Conservation (phyloP, 352 stramenopile genomes). For the Globisporangium polare region DNA sequence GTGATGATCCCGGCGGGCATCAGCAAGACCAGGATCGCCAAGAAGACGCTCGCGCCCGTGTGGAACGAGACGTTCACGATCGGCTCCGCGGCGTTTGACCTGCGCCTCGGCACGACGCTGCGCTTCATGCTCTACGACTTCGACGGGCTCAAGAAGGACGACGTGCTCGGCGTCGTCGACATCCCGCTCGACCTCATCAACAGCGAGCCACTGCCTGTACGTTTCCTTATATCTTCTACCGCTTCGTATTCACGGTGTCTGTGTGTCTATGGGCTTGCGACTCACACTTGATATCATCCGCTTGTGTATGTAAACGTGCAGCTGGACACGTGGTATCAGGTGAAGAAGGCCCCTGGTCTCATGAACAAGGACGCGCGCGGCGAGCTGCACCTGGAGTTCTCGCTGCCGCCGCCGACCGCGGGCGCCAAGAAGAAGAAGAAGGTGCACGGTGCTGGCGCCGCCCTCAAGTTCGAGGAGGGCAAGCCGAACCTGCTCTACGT, state of each 20-base stretch:
- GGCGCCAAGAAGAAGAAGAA: constrained; percentile 7
- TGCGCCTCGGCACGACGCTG: constrained; percentile 58
- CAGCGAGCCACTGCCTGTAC: constrained; percentile 19
- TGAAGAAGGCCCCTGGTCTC: constrained; percentile 33
- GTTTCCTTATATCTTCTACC: neutral
- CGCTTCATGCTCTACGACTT: constrained; percentile 57
- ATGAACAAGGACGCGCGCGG: constrained; percentile 58
- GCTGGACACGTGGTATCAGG: constrained; percentile 43
- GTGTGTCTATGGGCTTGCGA: neutral
- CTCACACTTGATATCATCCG: neutral
- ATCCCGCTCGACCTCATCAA: constrained; percentile 53
- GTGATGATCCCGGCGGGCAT: constrained; percentile 29
- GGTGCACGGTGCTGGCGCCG: neutral
- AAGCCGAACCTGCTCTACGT: constrained; percentile 63
- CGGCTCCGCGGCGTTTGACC: constrained; percentile 41
- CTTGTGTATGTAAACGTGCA: neutral
- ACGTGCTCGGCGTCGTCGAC: constrained; percentile 62
- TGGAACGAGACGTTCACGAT: constrained; percentile 52
- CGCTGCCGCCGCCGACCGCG: constrained; percentile 1
- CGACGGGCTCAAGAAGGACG: constrained; percentile 55
- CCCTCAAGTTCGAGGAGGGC: constrained; percentile 7
- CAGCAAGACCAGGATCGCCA: constrained; percentile 45
- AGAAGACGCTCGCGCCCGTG: constrained; percentile 43
- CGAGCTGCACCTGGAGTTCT: constrained; percentile 49
- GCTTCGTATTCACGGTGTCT: neutral